Evolutionary conservation across 139 green algal species (phyloP).

Genomic region (Chlorella ohadii): DNA sequence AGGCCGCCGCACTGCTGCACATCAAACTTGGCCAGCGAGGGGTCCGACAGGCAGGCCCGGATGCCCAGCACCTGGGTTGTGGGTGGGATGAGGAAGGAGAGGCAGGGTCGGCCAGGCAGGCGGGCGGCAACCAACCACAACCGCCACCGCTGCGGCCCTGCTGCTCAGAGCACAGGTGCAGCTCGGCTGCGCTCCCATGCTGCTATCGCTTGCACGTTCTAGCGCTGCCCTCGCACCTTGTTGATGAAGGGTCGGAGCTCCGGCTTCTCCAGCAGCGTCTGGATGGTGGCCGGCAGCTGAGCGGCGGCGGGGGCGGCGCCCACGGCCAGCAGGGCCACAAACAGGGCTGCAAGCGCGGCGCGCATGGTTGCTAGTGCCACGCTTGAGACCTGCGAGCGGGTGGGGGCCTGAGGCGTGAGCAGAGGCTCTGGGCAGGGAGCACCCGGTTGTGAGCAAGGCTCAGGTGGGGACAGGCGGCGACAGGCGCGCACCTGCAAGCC

Average conservation of each 20-base stretch:
- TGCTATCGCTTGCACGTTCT: background rate
- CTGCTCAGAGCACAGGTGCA: too few species aligned
- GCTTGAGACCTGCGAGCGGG: too few species aligned
- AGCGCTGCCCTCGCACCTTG: background rate
- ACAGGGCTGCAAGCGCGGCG: background rate
- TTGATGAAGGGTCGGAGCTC: constrained; percentile 15
- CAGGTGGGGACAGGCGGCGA: too few species aligned
- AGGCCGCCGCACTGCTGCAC: background rate
- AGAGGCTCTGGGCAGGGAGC: too few species aligned
- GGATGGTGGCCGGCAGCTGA: background rate
- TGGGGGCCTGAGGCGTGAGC: too few species aligned
- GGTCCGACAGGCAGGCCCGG: background rate
- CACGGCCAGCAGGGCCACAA: background rate
- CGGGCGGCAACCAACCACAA: too few species aligned
- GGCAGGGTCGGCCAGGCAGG: background rate
- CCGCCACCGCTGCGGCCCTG: too few species aligned
- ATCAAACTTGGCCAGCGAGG: background rate
- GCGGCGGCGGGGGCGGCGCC: too few species aligned
- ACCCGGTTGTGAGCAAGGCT: too few species aligned
- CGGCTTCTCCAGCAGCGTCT: background rate
- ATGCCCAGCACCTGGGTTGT: background rate
- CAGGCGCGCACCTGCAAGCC: too few species aligned
- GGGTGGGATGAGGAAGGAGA: background rate
- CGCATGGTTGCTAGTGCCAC: too few species aligned
- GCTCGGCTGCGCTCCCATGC: too few species aligned